Evolutionary conservation across 164 flowering plant genomes (phyloP), one percentile per base, ranked within the genome.

Genomic region (Litsea cubeba): DNA sequence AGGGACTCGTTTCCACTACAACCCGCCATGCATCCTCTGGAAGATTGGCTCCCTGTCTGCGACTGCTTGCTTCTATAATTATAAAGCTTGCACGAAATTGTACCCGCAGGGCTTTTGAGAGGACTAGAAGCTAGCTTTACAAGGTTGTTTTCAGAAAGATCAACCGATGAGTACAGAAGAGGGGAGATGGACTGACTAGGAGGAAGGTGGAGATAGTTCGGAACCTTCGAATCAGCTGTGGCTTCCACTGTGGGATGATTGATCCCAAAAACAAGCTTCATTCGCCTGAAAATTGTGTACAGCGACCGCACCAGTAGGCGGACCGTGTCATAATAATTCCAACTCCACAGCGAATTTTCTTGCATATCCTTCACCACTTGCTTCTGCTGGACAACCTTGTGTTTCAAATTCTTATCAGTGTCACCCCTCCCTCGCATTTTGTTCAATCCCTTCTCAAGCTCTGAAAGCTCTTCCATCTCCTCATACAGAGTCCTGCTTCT

Each of bases 391-490:
- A 76, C 78, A 65, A 91, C 86, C 82, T 89, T 95, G 78, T 86
- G 86, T 78, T 88, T 88, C 65, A 81, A 88, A 30, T 82, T 69
- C 20, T n/a, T 84, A 54, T 54, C 84, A 1, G 82, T 69, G 69
- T 82, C 73, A 24, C 12, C 84, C 68, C 71, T 81, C 24, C 75
- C 72, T 77, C 76, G 84, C 90, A 93, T 83, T 80, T 95, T 88
- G 80, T 82, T 85, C 75, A 90, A 70, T 28, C 82, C 82, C 76
- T 90, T 97, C 74, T 91, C 97, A 23, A 88, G 88, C 64, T 89
- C 98, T 0, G 86, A 69, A 71, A 95, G 94, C 15, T 80, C 79
- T 74, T 93, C 99, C 87, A 90, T 82, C 83, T 95, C 98, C 58
- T 88, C 96, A 77, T 89, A 90, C 83, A 95, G 78, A 80, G 75